Evolutionary conservation across 139 green algal genomes (phyloP).

Genomic region (Micractinium conductrix): DNA sequence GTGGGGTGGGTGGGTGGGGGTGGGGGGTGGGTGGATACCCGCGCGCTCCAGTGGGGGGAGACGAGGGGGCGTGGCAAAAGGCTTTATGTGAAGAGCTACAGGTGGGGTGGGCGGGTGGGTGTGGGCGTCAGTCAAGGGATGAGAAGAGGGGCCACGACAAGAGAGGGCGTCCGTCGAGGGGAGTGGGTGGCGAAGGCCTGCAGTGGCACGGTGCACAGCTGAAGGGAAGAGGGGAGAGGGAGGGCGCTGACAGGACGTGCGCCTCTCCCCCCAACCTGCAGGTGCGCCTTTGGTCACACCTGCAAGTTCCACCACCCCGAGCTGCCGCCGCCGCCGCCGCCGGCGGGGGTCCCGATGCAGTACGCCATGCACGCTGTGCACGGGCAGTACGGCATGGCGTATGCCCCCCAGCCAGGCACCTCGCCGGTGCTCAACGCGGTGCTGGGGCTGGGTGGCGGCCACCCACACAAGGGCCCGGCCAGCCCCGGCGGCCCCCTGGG

Average conservation of each 20-base stretch:
- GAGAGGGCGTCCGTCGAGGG: too few relatives aligned
- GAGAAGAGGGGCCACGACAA: too few relatives aligned
- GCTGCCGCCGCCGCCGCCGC: background rate
- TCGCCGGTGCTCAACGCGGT: background rate
- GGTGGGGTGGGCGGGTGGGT: too few relatives aligned
- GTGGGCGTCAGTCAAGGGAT: too few relatives aligned
- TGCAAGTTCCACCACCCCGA: slow-evolving; percentile 57
- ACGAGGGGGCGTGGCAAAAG: background rate
- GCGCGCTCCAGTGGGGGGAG: background rate
- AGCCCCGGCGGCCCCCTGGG: background rate
- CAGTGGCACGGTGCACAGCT: too few relatives aligned
- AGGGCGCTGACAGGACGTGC: too few relatives aligned
- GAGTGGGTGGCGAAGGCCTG: too few relatives aligned
- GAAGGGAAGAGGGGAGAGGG: too few relatives aligned
- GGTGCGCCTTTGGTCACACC: slow-evolving; percentile 50
- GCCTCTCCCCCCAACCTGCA: background rate
- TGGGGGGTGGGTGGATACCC: background rate
- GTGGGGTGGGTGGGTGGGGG: too few relatives aligned
- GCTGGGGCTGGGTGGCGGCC: too few relatives aligned
- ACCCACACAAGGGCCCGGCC: background rate
- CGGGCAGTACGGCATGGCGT: slow-evolving; percentile 4
- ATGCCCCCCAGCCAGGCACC: slow-evolving; percentile 1
- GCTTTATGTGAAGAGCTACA: too few relatives aligned
- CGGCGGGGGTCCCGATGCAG: background rate
- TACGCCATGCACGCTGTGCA: slow-evolving; percentile 7